These are phyloP conservation scores for Fusarium goolgardi DNA, from an alignment of 2,329 filamentous ascomycete genomes.

Conservation along the genomic window DNA sequence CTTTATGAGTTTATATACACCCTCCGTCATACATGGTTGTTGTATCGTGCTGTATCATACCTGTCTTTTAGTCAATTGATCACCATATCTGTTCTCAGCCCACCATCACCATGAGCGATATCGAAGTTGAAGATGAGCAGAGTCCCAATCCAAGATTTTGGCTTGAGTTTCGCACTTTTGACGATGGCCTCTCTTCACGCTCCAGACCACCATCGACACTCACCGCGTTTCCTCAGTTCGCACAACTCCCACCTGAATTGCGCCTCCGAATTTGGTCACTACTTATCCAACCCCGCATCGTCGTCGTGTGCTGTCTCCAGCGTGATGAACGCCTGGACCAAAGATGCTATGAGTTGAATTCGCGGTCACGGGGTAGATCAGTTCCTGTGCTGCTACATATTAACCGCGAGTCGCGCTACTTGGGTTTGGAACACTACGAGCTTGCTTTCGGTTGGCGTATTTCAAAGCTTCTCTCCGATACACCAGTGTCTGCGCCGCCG, in stretches of 20 bases:
- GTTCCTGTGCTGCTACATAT: constrained; percentile 59
- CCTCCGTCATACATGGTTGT: background rate
- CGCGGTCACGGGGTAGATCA: constrained; percentile 43
- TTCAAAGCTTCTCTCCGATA: constrained; percentile 54
- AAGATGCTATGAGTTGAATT: constrained; percentile 47
- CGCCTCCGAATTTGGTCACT: constrained; percentile 61
- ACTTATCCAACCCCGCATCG: constrained; percentile 59
- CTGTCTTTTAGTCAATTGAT: constrained; percentile 12
- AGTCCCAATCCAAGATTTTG: constrained; percentile 53
- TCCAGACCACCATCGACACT: constrained; percentile 20
- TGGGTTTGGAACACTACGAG: constrained; percentile 59
- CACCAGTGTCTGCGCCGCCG: constrained; percentile 51
- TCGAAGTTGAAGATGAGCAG: constrained; percentile 41
- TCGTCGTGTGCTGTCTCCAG: constrained; percentile 58
- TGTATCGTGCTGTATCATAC: background rate
- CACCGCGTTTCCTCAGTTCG: constrained; percentile 54
- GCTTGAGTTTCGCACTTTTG: constrained; percentile 60
- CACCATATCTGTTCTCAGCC: constrained; percentile 1
- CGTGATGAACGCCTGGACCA: constrained; percentile 46
- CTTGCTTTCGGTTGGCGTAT: constrained; percentile 61
- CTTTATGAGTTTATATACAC: background rate
- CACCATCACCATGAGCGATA: constrained; percentile 39
- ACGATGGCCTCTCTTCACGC: constrained; percentile 52
- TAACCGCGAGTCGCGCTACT: constrained; percentile 56
- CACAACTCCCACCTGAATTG: constrained; percentile 58